Conservation (phyloP, 352 stramenopile genomes). For the Pythium biforme region DNA sequence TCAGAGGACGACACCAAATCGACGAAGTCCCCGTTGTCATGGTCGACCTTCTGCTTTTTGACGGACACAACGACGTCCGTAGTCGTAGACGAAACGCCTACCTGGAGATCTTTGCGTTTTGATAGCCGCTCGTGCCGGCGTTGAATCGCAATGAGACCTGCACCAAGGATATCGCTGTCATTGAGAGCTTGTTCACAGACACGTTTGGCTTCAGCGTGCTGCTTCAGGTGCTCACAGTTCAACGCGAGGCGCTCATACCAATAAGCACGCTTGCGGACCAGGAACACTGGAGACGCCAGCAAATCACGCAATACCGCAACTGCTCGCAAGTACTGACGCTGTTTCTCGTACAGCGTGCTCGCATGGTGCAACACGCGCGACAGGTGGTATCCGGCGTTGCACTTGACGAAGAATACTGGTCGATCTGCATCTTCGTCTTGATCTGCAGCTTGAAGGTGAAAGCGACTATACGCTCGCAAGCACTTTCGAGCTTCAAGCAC, state of each 20-base stretch:
- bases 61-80: background rate
- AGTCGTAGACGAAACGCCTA: too few species aligned
- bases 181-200: slow-evolving; percentile 55
- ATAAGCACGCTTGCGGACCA: slow-evolving; percentile 59
- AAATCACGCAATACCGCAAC: slow-evolving; percentile 66
- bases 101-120: slow-evolving; percentile 24
- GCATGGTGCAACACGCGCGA: slow-evolving; percentile 57
- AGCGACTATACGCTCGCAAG: slow-evolving; percentile 33
- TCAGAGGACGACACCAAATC: slow-evolving; percentile 22
- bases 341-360: slow-evolving; percentile 70
- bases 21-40: slow-evolving; percentile 16
- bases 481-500: slow-evolving; percentile 50
- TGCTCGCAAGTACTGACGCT: slow-evolving; percentile 68
- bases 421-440: background rate
- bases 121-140: slow-evolving; percentile 49
- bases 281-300: slow-evolving; percentile 41
- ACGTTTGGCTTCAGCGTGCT: slow-evolving; percentile 40
- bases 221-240: slow-evolving; percentile 77
- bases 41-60: background rate
- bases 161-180: slow-evolving; percentile 52
- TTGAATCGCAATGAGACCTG: slow-evolving; percentile 57
- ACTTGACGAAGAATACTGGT: slow-evolving; percentile 58
- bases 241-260: slow-evolving; percentile 78
- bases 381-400: slow-evolving; percentile 69
- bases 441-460: background rate